phyloP scores from a whole-genome alignment of 1,284 basidiomycete genomes.

The Ganoderma lucidum region DNA sequence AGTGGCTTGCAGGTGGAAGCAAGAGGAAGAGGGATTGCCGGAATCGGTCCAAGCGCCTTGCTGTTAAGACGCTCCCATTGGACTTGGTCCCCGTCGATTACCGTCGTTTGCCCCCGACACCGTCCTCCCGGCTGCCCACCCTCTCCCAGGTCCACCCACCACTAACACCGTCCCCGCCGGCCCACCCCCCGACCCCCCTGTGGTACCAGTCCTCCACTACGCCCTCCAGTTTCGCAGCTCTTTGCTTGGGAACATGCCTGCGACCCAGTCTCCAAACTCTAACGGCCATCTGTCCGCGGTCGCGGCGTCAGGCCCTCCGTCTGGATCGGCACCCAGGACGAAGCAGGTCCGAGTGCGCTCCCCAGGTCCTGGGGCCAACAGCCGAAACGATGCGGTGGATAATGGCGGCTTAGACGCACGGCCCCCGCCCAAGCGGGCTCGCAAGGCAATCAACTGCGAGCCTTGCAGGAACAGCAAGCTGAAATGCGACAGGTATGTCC shows the following conservation, averaged over 20 bases:
- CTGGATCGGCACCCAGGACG: constrained; percentile 26
- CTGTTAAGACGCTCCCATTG: constrained; percentile 30
- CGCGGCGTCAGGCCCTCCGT: constrained; percentile 21
- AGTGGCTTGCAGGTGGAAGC: constrained; percentile 29
- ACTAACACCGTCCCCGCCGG: constrained; percentile 2
- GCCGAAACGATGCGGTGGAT: constrained; percentile 24
- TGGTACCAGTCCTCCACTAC: constrained; percentile 4
- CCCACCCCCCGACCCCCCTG: background rate
- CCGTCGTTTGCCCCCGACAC: constrained; percentile 26
- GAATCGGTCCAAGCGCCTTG: constrained; percentile 23
- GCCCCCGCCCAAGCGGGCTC: constrained; percentile 73
- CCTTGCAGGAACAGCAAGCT: constrained; percentile 85
- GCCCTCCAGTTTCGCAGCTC: background rate
- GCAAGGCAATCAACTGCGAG: constrained; percentile 87
- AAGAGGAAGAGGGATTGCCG: constrained; percentile 18
- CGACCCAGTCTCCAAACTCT: constrained; percentile 28
- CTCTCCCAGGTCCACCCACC: constrained; percentile 4
- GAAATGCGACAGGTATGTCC: constrained; percentile 78
- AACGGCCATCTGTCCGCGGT: constrained; percentile 30
- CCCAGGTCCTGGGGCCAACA: constrained; percentile 27
- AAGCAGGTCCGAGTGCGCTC: constrained; percentile 33
- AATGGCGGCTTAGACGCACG: constrained; percentile 31
- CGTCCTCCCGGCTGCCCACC: constrained; percentile 14
- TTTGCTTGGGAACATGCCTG: constrained; percentile 24
- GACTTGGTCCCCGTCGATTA: constrained; percentile 21